Percentiles rank a stretch among this genome's conserved stretches.
Evolutionary conservation across 2,329 filamentous ascomycete genomes (phyloP).

Genomic region (Penicillium sp.): DNA sequence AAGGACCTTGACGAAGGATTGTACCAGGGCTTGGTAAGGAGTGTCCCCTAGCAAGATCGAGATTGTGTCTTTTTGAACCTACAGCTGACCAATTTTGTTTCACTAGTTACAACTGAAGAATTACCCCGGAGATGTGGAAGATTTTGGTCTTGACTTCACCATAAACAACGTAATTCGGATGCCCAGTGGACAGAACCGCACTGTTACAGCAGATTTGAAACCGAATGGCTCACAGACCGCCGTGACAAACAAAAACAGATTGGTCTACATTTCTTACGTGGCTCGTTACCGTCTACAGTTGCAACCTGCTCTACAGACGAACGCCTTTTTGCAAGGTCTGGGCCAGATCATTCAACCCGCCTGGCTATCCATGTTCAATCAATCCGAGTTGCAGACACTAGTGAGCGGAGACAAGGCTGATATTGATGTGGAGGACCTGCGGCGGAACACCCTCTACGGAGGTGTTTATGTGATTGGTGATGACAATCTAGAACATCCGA

Average conservation of each 20-base stretch:
- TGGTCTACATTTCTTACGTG: constrained; percentile 91
- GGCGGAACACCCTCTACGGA: constrained; percentile 79
- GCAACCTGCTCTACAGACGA: constrained; percentile 77
- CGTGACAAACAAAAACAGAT: constrained; percentile 88
- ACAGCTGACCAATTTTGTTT: not conserved
- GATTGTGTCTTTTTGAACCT: not conserved
- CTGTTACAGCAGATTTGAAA: constrained; percentile 71
- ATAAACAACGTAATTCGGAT: constrained; percentile 67
- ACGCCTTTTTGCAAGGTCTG: constrained; percentile 82
- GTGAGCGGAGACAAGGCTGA: constrained; percentile 82
- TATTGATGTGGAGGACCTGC: constrained; percentile 83
- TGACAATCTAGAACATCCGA: constrained; percentile 80
- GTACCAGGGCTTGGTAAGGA: constrained; percentile 73
- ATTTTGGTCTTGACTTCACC: constrained; percentile 83
- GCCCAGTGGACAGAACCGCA: constrained; percentile 54
- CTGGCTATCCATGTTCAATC: constrained; percentile 99
- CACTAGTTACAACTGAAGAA: constrained; percentile 69
- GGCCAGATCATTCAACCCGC: constrained; percentile 82
- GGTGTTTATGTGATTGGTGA: constrained; percentile 89
- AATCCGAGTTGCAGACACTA: constrained; percentile 86
- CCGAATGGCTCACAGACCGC: constrained; percentile 70
- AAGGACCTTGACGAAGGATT: constrained; percentile 86
- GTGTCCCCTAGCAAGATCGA: not conserved
- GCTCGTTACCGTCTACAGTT: constrained; percentile 79
- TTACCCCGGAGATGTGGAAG: constrained; percentile 73